phyloP scores from a whole-genome alignment of 176 grass and related monocot species.

The Secale cereale region DNA sequence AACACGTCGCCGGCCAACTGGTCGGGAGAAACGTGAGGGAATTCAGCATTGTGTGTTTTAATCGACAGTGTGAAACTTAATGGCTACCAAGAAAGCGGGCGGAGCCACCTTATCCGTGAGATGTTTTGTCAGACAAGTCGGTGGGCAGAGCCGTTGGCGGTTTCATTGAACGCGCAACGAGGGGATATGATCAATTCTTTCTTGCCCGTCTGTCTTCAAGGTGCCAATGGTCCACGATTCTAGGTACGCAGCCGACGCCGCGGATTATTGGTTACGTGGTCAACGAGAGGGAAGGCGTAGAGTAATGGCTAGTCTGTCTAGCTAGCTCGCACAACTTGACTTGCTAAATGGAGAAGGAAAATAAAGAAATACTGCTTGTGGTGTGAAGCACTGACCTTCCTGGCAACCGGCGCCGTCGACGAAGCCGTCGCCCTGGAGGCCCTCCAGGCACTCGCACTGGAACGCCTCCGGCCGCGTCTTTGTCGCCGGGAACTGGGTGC shows the following conservation, averaged over 20 bases:
- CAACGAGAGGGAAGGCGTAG: slow-evolving; percentile 1
- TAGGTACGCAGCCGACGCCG: background rate
- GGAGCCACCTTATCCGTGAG: background rate
- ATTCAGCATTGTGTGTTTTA: background rate
- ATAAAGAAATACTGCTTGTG: background rate
- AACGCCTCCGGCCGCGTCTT: background rate
- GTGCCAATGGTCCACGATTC: background rate
- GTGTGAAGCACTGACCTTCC: slow-evolving; percentile 33
- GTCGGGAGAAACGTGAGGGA: background rate
- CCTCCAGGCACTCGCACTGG: slow-evolving; percentile 34
- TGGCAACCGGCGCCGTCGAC: slow-evolving; percentile 33
- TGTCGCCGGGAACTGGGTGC: slow-evolving; percentile 11
- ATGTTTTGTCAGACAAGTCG: background rate
- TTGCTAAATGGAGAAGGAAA: slow-evolving; percentile 1
- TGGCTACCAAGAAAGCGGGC: background rate
- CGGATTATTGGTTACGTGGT: slow-evolving; percentile 7
- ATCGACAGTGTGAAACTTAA: background rate
- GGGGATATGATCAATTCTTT: background rate
- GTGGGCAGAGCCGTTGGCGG: background rate
- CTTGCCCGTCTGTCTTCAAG: background rate
- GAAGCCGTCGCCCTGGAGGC: slow-evolving; percentile 56
- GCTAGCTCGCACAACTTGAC: slow-evolving; percentile 33
- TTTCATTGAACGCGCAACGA: background rate
- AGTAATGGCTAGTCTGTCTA: background rate
- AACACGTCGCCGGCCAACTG: background rate